Percentiles rank a stretch among this genome's conserved stretches.
Conservation (phyloP, 2,329 filamentous ascomycete species). For the Talaromyces albobiverticillius region DNA sequence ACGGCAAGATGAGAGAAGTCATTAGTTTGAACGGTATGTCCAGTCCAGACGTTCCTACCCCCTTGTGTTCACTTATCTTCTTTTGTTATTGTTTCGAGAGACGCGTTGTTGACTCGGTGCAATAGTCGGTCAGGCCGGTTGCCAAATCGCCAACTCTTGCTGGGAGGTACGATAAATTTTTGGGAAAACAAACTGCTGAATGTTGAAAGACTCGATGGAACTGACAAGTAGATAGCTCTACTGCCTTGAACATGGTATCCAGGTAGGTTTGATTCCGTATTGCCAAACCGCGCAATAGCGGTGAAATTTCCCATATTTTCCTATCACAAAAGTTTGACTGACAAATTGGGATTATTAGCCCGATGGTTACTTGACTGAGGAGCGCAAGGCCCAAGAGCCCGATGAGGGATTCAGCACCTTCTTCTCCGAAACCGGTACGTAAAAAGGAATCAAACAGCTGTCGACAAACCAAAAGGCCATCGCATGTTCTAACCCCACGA, state of each 20-base stretch:
- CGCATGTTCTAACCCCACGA: slow-evolving; percentile 10
- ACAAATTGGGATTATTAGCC: slow-evolving; percentile 57
- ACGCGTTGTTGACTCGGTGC: slow-evolving; percentile 36
- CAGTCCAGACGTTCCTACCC: slow-evolving; percentile 1
- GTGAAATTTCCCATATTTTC: slow-evolving; percentile 34
- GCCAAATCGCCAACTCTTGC: slow-evolving; percentile 99
- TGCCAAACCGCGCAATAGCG: background rate
- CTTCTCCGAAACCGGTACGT: slow-evolving; percentile 97
- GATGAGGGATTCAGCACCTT: slow-evolving; percentile 99
- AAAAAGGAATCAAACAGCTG: slow-evolving; percentile 17
- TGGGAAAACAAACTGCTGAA: background rate
- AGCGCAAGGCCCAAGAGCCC: slow-evolving; percentile 88
- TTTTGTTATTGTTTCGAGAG: background rate
- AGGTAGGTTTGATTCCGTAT: slow-evolving; percentile 69
- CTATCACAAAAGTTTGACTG: slow-evolving; percentile 14
- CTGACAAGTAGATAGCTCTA: slow-evolving; percentile 66
- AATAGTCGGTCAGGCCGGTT: slow-evolving; percentile 98
- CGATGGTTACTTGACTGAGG: slow-evolving; percentile 97
- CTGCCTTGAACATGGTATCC: slow-evolving; percentile 99
- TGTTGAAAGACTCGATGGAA: slow-evolving; percentile 17
- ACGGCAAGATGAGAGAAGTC: slow-evolving; percentile 91
- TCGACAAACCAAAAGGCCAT: slow-evolving; percentile 7
- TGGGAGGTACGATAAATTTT: slow-evolving; percentile 78
- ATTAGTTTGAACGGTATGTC: slow-evolving; percentile 95
- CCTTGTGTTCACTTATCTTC: slow-evolving; percentile 5